These are phyloP conservation scores for Crithidia expoeki DNA, from an alignment of 208 protist species.

Conservation along the genomic window DNA sequence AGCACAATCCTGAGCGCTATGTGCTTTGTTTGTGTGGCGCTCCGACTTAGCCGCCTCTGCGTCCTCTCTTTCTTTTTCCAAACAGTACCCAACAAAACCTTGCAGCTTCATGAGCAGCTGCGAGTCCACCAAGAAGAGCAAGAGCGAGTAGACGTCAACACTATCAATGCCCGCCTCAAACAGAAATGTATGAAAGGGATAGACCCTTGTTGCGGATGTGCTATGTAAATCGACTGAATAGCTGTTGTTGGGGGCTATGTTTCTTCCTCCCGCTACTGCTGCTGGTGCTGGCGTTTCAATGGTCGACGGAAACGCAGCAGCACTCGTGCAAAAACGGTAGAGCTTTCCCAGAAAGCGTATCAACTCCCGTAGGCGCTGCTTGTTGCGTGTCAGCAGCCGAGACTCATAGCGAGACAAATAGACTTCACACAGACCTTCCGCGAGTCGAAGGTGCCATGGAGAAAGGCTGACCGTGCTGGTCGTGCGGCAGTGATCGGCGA, in stretches of 20 bases:
- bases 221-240: too few relatives aligned
- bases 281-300: background rate
- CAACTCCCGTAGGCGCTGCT: slow-evolving; percentile 89
- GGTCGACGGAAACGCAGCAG: too few relatives aligned
- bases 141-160: slow-evolving; percentile 70
- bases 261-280: slow-evolving; percentile 5
- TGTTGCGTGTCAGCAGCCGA: slow-evolving; percentile 86
- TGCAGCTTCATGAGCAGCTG: slow-evolving; percentile 77
- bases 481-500: slow-evolving; percentile 92
- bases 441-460: slow-evolving; percentile 43
- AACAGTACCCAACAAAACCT: slow-evolving; percentile 46
- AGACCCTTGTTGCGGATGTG: slow-evolving; percentile 1
- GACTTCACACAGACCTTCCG: slow-evolving; percentile 41
- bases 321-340: background rate
- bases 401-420: slow-evolving; percentile 82
- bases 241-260: too few relatives aligned
- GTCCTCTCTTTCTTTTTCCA: slow-evolving; percentile 18
- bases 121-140: slow-evolving; percentile 60
- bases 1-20: too few relatives aligned
- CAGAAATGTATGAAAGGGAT: slow-evolving; percentile 56
- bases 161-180: slow-evolving; percentile 80
- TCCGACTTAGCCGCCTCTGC: background rate
- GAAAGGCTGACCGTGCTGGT: slow-evolving; percentile 68
- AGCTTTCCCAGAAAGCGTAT: slow-evolving; percentile 61
- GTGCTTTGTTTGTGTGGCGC: too few relatives aligned